A percentile compares a stretch with the other conserved stretches of the same genome.
Evolutionary conservation across 805 yeast species (phyloP).

Genomic region (Kodamaea leandrae): DNA sequence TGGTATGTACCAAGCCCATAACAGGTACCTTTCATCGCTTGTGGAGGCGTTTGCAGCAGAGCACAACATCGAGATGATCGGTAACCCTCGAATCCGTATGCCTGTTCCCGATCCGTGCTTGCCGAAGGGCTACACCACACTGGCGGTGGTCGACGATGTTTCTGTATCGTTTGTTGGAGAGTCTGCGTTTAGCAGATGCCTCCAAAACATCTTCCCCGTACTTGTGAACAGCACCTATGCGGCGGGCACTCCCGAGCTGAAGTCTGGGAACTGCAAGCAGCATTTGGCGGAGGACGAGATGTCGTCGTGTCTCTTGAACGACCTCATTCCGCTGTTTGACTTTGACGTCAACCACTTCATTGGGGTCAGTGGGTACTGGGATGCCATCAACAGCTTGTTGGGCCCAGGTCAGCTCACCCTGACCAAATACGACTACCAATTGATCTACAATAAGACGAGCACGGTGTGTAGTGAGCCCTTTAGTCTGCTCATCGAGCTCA

Average conservation of each 20-base stretch:
- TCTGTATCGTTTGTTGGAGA: constrained; percentile 46
- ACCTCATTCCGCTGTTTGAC: constrained; percentile 54
- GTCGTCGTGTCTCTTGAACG: constrained; percentile 51
- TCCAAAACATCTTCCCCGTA: constrained; percentile 46
- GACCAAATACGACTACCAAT: constrained; percentile 43
- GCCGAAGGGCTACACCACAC: constrained; percentile 44
- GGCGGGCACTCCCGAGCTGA: constrained; percentile 16
- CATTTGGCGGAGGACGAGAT: constrained; percentile 30
- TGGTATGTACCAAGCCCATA: constrained; percentile 58
- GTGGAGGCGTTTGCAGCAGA: constrained; percentile 19
- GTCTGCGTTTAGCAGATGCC: constrained; percentile 51
- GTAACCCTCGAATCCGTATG: constrained; percentile 16
- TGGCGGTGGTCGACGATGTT: constrained; percentile 20
- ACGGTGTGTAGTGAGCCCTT: constrained; percentile 47
- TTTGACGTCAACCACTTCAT: constrained; percentile 55
- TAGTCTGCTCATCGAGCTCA: constrained; percentile 34
- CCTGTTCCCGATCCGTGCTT: constrained; percentile 56
- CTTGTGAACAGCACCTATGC: constrained; percentile 33
- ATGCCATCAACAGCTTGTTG: constrained; percentile 47
- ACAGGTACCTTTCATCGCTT: constrained; percentile 42
- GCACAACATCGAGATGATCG: constrained; percentile 11
- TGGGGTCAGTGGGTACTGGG: constrained; percentile 71
- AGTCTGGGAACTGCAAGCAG: constrained; percentile 25
- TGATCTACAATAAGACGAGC: constrained; percentile 43
- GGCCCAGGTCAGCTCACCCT: background rate